Conservation (phyloP, 2,329 filamentous ascomycete genomes). For the Aspergillus ustus region DNA sequence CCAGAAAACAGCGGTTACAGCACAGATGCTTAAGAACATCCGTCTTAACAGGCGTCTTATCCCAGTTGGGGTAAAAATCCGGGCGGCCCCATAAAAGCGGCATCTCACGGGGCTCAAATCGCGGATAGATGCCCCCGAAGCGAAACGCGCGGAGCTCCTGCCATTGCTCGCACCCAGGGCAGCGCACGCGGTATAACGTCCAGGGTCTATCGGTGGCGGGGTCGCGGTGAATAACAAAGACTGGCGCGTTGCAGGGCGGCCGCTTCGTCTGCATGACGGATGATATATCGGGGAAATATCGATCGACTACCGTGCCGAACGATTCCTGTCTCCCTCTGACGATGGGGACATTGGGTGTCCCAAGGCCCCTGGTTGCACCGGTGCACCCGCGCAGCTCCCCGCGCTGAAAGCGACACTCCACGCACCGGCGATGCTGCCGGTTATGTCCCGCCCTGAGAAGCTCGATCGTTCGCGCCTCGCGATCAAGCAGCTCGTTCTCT, state of each 20-base stretch:
- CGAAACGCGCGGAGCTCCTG: conserved; percentile 1
- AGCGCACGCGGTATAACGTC: not conserved
- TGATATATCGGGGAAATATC: not conserved
- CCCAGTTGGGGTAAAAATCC: not conserved
- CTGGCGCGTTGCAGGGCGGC: not conserved
- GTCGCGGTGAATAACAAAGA: not conserved
- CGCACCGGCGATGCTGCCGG: not conserved
- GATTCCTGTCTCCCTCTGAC: not conserved
- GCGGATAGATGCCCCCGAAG: not conserved
- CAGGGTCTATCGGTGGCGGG: not conserved
- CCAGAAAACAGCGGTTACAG: not conserved
- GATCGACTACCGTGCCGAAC: not conserved
- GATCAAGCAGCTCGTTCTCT: not conserved
- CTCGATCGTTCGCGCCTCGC: not conserved
- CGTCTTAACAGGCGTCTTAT: not conserved
- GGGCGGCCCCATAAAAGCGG: too few species aligned
- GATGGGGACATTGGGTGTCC: not conserved
- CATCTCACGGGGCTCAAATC: not conserved
- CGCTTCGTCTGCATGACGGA: not conserved
- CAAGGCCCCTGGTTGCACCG: not conserved
- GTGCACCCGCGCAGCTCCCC: not conserved
- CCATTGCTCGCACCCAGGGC: not conserved
- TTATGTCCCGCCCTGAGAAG: not conserved
- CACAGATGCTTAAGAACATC: not conserved
- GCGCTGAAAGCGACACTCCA: conserved; percentile 2